Evolutionary conservation across 768 basidiomycete species (phyloP), one percentile per base, ranked within the genome.

Genomic region (Hypsizygus marmoreus): DNA sequence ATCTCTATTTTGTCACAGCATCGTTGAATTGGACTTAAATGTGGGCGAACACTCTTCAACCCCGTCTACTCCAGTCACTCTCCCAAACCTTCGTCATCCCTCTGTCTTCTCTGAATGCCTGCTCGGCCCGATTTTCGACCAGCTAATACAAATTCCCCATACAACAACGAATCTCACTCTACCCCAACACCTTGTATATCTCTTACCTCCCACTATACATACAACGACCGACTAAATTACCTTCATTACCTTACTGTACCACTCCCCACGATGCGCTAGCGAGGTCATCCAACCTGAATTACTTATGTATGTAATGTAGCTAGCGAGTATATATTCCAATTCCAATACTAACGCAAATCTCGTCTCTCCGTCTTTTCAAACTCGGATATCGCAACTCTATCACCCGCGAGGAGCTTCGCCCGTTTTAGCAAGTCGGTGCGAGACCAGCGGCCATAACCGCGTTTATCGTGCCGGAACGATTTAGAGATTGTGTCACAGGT

Each of bases 81-180:
- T 49, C n/a, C 48, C 42, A 43, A 20, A 23, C 14, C 48, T 49
- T 39, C 48, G 42, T 7, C 25, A 33, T 25, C 13, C 44, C 25
- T 32, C 22, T 12, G 28, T 49, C 30, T 26, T 4, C 14, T 10
- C 33, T 4, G 12, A 23, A 5, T 8, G 12, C 16, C 10, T 25
- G 22, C 48, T 43, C 2, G 36, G 40, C 9, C 30, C 43, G 29
- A 20, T 24, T n/a, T 49, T 49, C 13, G 28, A 23, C 5, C 19
- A 38, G 19, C 30, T 49, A 8, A 39, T 31, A n/a, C n/a, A n/a
- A n/a, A n/a, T n/a, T n/a, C n/a, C n/a, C n/a, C n/a, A n/a, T n/a
- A n/a, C n/a, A n/a, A n/a, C n/a, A n/a, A n/a, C n/a, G n/a, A n/a
- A n/a, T n/a, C n/a, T n/a, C n/a, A n/a, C n/a, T n/a, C n/a, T n/a